These are phyloP conservation scores for Athelia sp. DNA, from an alignment of 1,284 basidiomycete species.

Conservation along the genomic window DNA sequence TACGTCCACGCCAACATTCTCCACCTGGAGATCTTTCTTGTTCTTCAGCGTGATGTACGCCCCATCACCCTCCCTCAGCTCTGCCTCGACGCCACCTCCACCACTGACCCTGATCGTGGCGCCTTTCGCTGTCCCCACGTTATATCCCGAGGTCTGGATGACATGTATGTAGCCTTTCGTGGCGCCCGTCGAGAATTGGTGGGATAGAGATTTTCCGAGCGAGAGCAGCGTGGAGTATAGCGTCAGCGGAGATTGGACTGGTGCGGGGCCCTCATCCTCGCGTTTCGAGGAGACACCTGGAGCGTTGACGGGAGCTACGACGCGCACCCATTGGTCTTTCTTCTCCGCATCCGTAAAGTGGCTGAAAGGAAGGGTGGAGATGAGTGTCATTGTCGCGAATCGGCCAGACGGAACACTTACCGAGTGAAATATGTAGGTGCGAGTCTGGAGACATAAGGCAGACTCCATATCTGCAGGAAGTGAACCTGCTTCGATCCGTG, in stretches of 20 bases:
- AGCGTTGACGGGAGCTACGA: conserved; percentile 67
- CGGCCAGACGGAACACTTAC: conserved; percentile 15
- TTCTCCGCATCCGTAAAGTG: conserved; percentile 83
- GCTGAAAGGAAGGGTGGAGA: conserved; percentile 20
- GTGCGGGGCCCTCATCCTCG: conserved; percentile 69
- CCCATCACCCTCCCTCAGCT: conserved; percentile 63
- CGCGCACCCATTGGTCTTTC: conserved; percentile 55
- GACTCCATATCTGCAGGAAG: conserved; percentile 87
- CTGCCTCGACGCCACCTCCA: conserved; percentile 33
- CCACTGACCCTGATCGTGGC: conserved; percentile 42
- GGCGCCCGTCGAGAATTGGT: conserved; percentile 33
- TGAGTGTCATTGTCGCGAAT: neutral
- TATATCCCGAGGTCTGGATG: conserved; percentile 75
- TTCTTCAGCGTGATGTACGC: conserved; percentile 41
- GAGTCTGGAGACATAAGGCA: conserved; percentile 54
- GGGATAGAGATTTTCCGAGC: conserved; percentile 45
- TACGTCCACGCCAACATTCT: conserved; percentile 54
- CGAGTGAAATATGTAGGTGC: conserved; percentile 80
- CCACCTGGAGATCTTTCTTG: conserved; percentile 42
- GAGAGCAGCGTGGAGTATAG: conserved; percentile 67
- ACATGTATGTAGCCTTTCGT: conserved; percentile 66
- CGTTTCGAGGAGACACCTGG: conserved; percentile 54
- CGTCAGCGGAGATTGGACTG: conserved; percentile 61
- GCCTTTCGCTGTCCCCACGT: conserved; percentile 44
- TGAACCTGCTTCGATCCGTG: conserved; percentile 60